A percentile compares a stretch with the other conserved stretches of the same genome.
phyloP scores from a whole-genome alignment of 1,139 yeast genomes.

The Taiozyma onychis region DNA sequence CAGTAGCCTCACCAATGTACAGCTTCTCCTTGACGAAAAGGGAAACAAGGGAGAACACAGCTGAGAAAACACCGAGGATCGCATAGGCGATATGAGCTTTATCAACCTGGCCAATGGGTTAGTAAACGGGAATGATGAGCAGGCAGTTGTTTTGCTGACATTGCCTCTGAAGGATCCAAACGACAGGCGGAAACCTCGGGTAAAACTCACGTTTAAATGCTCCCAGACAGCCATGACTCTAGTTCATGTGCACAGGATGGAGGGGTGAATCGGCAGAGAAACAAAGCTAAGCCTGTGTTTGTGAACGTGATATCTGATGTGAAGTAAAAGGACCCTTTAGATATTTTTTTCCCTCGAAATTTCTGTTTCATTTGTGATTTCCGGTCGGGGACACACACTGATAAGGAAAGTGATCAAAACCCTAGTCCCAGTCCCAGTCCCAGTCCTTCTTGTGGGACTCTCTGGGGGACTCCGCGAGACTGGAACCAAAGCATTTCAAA shows the following conservation, averaged over 20 bases:
- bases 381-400: no score
- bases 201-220: background rate
- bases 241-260: background rate
- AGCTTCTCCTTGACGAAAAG: constrained; percentile 83
- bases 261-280: background rate
- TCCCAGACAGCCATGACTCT: background rate
- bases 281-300: background rate
- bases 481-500: no score
- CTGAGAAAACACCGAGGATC: constrained; percentile 82
- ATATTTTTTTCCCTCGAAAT: background rate
- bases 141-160: background rate
- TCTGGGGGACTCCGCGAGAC: no score
- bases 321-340: background rate
- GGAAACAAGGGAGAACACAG: constrained; percentile 83
- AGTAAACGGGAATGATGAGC: background rate
- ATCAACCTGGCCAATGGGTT: constrained; percentile 29
- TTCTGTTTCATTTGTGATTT: no score
- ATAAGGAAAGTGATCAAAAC: no score
- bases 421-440: no score
- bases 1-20: constrained; percentile 94
- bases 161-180: background rate
- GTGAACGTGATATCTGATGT: background rate
- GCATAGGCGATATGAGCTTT: constrained; percentile 89
- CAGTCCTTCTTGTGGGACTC: no score
- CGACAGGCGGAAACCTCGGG: background rate